Conservation (phyloP, 805 yeast genomes). For the Candida koratica region DNA sequence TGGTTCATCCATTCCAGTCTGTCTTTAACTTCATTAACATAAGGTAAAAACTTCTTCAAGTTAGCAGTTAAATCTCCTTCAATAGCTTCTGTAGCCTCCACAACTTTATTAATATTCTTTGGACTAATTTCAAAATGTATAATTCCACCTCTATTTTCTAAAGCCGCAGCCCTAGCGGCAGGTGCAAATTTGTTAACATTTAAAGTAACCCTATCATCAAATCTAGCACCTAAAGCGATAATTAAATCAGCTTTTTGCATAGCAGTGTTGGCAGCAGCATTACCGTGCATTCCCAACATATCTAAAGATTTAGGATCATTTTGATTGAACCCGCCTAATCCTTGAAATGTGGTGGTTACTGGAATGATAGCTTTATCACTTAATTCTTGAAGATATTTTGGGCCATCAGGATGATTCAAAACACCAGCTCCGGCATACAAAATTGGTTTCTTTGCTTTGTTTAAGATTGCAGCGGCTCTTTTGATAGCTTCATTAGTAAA, state of each 20-base stretch:
- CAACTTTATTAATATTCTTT: slow-evolving; percentile 96
- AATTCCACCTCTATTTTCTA: slow-evolving; percentile 89
- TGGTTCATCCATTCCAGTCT: slow-evolving; percentile 79
- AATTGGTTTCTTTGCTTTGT: slow-evolving; percentile 81
- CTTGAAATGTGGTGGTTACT: slow-evolving; percentile 94
- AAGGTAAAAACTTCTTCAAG: slow-evolving; percentile 68
- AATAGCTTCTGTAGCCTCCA: slow-evolving; percentile 90
- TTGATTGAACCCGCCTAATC: slow-evolving; percentile 92
- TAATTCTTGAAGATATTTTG: slow-evolving; percentile 70
- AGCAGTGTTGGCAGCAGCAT: slow-evolving; percentile 90
- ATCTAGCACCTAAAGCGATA: slow-evolving; percentile 93
- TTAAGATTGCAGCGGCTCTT: slow-evolving; percentile 74
- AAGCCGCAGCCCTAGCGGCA: slow-evolving; percentile 83
- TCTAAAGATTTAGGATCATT: slow-evolving; percentile 84
- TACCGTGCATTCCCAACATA: slow-evolving; percentile 98
- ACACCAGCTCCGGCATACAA: slow-evolving; percentile 93
- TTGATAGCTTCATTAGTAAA: slow-evolving; percentile 70
- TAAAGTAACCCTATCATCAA: slow-evolving; percentile 97
- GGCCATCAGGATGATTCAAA: slow-evolving; percentile 75
- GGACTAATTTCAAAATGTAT: slow-evolving; percentile 94
- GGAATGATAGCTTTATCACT: slow-evolving; percentile 91
- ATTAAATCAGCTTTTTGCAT: slow-evolving; percentile 92
- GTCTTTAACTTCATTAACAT: slow-evolving; percentile 55
- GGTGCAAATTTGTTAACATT: slow-evolving; percentile 88
- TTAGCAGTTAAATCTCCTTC: slow-evolving; percentile 93